Evolutionary conservation across 2,329 filamentous ascomycete genomes (phyloP).

Genomic region (Fusarium armeniacum): DNA sequence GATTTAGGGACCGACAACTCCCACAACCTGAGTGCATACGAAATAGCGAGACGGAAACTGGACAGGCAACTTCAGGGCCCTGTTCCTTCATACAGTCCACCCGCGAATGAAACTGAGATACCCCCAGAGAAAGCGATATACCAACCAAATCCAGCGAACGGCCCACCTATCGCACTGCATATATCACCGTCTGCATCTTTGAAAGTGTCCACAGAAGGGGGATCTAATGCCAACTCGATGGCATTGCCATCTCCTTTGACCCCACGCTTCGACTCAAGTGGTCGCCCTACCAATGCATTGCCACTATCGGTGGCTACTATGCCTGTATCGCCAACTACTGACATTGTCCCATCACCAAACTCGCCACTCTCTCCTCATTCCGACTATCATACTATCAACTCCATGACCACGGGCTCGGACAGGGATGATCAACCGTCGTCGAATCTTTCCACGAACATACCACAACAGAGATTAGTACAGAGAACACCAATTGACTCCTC

Average conservation of each 20-base stretch:
- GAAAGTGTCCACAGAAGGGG: constrained; percentile 39
- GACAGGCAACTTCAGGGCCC: constrained; percentile 66
- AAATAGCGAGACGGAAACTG: constrained; percentile 65
- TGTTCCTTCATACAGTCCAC: constrained; percentile 64
- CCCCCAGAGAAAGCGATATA: constrained; percentile 52
- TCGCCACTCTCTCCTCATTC: constrained; percentile 37
- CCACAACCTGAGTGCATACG: constrained; percentile 62
- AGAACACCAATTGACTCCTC: constrained; percentile 66
- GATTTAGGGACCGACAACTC: constrained; percentile 59
- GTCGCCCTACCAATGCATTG: constrained; percentile 56
- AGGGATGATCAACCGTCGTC: constrained; percentile 15
- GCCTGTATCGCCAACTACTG: constrained; percentile 40
- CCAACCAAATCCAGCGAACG: constrained; percentile 39
- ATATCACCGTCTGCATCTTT: constrained; percentile 41
- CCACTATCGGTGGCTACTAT: constrained; percentile 59
- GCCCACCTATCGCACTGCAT: constrained; percentile 31
- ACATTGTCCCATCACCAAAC: constrained; percentile 31
- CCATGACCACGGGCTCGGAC: constrained; percentile 24
- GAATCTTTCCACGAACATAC: constrained; percentile 1
- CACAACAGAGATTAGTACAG: constrained; percentile 54
- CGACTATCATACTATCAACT: constrained; percentile 26
- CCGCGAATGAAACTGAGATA: constrained; percentile 48
- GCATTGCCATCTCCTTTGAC: constrained; percentile 62
- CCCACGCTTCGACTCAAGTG: constrained; percentile 61
- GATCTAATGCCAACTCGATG: constrained; percentile 53